These are phyloP conservation scores for Fusarium palustre DNA, from an alignment of 2,329 filamentous ascomycete species.

Conservation along the genomic window DNA sequence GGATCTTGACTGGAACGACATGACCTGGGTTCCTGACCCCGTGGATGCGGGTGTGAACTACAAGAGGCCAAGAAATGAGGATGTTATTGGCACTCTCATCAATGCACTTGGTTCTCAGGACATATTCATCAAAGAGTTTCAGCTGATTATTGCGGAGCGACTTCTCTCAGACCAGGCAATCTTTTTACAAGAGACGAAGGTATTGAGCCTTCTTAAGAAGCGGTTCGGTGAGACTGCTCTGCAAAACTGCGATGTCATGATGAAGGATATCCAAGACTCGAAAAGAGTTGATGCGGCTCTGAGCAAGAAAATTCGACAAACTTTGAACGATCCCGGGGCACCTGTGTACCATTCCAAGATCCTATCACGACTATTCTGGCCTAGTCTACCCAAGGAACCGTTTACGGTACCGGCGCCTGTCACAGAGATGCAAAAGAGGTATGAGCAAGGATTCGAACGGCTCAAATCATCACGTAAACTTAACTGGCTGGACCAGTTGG, in stretches of 20 bases:
- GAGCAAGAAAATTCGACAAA: slow-evolving; percentile 55
- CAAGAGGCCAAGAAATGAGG: slow-evolving; percentile 86
- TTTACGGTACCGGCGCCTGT: slow-evolving; percentile 74
- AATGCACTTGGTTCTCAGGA: slow-evolving; percentile 90
- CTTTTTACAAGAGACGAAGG: slow-evolving; percentile 83
- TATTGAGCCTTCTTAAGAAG: slow-evolving; percentile 87
- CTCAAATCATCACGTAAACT: slow-evolving; percentile 88
- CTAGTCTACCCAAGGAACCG: slow-evolving; percentile 76
- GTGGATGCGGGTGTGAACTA: slow-evolving; percentile 94
- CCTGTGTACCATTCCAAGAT: slow-evolving; percentile 80
- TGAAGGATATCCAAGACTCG: slow-evolving; percentile 91
- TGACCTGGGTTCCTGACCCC: slow-evolving; percentile 93
- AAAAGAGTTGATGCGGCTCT: slow-evolving; percentile 77
- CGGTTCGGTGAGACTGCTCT: slow-evolving; percentile 87
- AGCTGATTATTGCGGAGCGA: slow-evolving; percentile 87
- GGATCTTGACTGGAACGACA: slow-evolving; percentile 89
- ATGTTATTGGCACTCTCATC: slow-evolving; percentile 92
- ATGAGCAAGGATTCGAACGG: slow-evolving; percentile 79
- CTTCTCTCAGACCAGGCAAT: slow-evolving; percentile 74
- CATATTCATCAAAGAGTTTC: slow-evolving; percentile 93
- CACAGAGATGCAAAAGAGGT: slow-evolving; percentile 71
- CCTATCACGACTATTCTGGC: slow-evolving; percentile 94
- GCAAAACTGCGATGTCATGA: slow-evolving; percentile 97
- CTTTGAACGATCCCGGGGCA: slow-evolving; percentile 29
- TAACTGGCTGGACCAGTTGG: slow-evolving; percentile 86